Conservation (phyloP, 306 rosid genomes). For the Begonia loranthoides region DNA sequence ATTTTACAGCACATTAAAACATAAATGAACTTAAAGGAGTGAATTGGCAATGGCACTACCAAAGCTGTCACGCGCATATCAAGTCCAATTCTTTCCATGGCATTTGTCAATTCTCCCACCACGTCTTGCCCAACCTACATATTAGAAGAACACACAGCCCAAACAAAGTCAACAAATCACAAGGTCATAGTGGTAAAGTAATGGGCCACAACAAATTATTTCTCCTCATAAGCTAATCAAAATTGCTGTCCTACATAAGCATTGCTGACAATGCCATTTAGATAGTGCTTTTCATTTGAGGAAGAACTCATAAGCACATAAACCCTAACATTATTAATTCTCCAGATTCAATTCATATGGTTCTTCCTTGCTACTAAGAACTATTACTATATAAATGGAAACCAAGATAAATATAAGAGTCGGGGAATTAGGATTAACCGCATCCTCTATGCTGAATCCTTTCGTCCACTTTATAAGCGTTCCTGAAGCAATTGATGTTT, state of each 20-base stretch:
- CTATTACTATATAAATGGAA: no score
- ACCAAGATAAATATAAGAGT: neutral
- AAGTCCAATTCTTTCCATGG: constrained; percentile 65
- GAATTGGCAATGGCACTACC: constrained; percentile 32
- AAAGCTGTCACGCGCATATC: constrained; percentile 90
- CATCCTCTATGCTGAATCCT: constrained; percentile 72
- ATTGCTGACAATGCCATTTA: no score
- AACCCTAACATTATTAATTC: no score
- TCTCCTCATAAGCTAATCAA: no score
- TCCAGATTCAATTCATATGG: no score
- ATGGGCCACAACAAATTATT: no score
- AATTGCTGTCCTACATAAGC: no score
- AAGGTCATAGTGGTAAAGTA: no score
- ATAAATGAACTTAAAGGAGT: neutral
- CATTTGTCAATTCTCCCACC: constrained; percentile 57
- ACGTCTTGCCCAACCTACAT: constrained; percentile 92
- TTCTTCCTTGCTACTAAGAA: no score
- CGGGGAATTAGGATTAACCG: constrained; percentile 29
- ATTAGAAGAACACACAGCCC: no score
- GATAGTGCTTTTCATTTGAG: no score
- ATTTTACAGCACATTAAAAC: neutral
- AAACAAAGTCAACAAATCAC: neutral
- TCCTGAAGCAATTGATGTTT: constrained; percentile 79
- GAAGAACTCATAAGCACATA: no score
- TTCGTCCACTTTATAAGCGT: constrained; percentile 89